Evolutionary conservation across 208 protist genomes (phyloP), one percentile per base, ranked within the genome.

Genomic region (Dictyostelium gargantuum): DNA sequence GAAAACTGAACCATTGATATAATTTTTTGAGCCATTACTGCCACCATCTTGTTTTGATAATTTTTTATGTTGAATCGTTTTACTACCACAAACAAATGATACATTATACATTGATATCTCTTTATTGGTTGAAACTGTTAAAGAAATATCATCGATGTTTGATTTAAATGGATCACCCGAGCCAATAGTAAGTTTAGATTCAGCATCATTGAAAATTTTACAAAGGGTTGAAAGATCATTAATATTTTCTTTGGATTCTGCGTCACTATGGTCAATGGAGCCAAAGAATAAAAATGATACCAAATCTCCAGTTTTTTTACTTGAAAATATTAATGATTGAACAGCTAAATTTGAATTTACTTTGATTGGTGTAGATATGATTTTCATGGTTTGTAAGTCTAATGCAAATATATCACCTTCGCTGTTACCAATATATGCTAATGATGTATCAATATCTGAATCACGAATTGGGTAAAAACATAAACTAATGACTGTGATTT

Each of bases 251-350:
- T 21, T 35, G 15, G n/a, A 35, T 35, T 76, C 40, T 10, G 35
- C 38, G 21, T 76, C 72, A 21, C 32, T 42, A 80, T 50, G 42
- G 40, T 80, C 17, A 23, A 46, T 44, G 21, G 73, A 61, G 35
- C 73, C 58, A 42, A 86, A 44, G 46, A 86, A 86, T 23, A 86
- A 9, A 75, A 76, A 86, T 61, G 11, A 13, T 6, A 76, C 3
- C 6, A 10, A 23, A 32, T 70, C 35, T n/a, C 63, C 81, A n/a
- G n/a, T n/a, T 35, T 32, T 52, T 26, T 86, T 86, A 35, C 46
- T 72, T 21, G 44, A 6, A 48, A 75, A 86, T 10, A 46, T 8
- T 13, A 86, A 32, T 11, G 40, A 73, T n/a, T 75, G 8, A 29
- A 86, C 73, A 15, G 19, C 3, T 9, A 32, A 17, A 26, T 38